Conservation (phyloP, 768 basidiomycete species). For the Tylopilus subfusipes region DNA sequence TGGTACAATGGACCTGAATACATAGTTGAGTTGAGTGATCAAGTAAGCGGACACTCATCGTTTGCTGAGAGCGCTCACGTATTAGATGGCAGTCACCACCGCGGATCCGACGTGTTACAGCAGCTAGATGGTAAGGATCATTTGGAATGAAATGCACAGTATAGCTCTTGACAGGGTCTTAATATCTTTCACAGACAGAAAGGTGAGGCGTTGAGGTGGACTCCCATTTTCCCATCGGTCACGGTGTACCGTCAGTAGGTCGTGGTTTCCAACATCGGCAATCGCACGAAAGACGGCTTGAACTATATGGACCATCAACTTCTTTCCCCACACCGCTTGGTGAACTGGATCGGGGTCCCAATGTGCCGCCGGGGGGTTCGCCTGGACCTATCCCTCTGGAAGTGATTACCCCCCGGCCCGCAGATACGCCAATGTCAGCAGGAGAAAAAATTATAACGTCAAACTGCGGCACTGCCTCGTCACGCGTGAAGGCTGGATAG, state of each 20-base stretch:
- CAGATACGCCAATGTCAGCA: slow-evolving; percentile 15
- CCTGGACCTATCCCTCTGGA: neutral
- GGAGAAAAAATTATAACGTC: neutral
- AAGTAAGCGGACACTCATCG: neutral
- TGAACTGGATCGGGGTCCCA: neutral
- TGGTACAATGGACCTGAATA: slow-evolving; percentile 7
- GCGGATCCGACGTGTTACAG: neutral
- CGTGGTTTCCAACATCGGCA: neutral
- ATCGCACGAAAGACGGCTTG: neutral
- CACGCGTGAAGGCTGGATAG: neutral
- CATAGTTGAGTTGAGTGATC: neutral
- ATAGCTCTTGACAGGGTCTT: neutral
- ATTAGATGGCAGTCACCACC: neutral
- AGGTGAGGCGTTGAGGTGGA: neutral
- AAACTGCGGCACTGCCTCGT: neutral
- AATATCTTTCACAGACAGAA: neutral
- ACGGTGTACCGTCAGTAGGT: neutral
- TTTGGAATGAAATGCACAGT: neutral
- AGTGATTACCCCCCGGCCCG: neutral
- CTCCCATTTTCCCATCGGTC: neutral
- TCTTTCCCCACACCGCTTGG: slow-evolving; percentile 1
- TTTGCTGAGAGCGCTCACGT: neutral
- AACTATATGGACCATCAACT: neutral
- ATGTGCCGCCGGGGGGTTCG: neutral
- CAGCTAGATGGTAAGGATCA: neutral